Evolutionary conservation across 805 yeast genomes (phyloP), one percentile per base, ranked within the genome.

Genomic region (Nakazawaea populi): DNA sequence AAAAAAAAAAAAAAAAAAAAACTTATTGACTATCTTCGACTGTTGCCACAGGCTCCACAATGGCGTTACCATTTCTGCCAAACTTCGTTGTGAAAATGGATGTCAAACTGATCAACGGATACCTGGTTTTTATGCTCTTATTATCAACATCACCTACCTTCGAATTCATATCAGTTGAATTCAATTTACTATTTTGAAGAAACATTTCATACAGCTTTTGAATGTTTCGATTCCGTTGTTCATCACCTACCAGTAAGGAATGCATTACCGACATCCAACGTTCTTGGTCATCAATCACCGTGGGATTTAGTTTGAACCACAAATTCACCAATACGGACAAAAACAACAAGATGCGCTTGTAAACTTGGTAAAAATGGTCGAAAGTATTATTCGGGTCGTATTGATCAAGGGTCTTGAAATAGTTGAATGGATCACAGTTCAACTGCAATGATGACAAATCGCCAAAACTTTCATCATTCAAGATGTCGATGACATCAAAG

Each of bases 11-110:
- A 34, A 34, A 10, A 12, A 10, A 34, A 37, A 37, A 6, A 12
- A 56, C 10, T 5, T 57, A 42, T 30, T 42, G 31, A 30, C 44
- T 58, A 35, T 57, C 58, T 5, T 61, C 29, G 2, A 63, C 53
- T 1, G 58, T 28, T 8, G 14, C 32, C 7, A 61, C 31, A 1
- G 14, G 10, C 40, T 12, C 18, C 40, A n/a, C 2, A 11, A 37
- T 37, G 18, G n/a, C 11, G 14, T 11, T 37, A 37, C 6, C n/a
- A 37, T 2, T 18, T 11, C 2, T n/a, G 8, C 35, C 18, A 7
- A 42, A 42, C 24, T 42, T 29, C 30, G 30, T 8, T 9, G 12
- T 40, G 27, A 40, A 40, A 18, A 18, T 18, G 24, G 24, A 18
- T 18, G 24, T 18, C 24, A 18, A 18, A 18, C 24, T 18, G 24